Evolutionary conservation across 2,329 filamentous ascomycete species (phyloP).

Genomic region (Nothophoma quercina): DNA sequence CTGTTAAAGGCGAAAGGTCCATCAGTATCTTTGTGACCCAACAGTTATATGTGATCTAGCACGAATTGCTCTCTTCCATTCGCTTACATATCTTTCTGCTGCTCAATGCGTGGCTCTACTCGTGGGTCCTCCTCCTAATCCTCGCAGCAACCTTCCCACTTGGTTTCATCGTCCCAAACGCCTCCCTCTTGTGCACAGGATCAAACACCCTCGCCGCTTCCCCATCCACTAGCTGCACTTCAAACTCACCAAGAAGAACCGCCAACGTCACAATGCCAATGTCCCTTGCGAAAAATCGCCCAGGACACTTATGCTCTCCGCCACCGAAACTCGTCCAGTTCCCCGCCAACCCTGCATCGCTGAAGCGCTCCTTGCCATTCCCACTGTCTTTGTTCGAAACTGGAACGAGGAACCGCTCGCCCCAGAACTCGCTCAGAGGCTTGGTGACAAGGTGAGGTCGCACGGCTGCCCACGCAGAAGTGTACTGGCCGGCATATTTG

Average conservation of each 20-base stretch:
- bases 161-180: conserved; percentile 5
- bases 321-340: conserved; percentile 27
- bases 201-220: not conserved
- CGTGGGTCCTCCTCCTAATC: not conserved
- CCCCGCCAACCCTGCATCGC: conserved; percentile 22
- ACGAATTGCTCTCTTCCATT: no score
- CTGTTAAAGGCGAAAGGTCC: no score
- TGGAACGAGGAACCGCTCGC: conserved; percentile 20
- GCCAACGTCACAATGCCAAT: conserved; percentile 20
- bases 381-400: no score
- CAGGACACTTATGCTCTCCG: conserved; percentile 29
- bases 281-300: conserved; percentile 24
- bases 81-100: no score
- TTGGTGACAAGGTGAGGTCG: not conserved
- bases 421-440: conserved; percentile 23
- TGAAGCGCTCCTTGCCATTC: conserved; percentile 16
- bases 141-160: not conserved
- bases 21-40: no score
- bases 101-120: no score
- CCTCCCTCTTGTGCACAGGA: not conserved
- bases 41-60: no score
- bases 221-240: not conserved
- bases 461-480: conserved; percentile 1
- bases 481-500: conserved; percentile 17
- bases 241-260: not conserved